Conservation (phyloP, 306 rosid species). For the Rubus parviflorus region DNA sequence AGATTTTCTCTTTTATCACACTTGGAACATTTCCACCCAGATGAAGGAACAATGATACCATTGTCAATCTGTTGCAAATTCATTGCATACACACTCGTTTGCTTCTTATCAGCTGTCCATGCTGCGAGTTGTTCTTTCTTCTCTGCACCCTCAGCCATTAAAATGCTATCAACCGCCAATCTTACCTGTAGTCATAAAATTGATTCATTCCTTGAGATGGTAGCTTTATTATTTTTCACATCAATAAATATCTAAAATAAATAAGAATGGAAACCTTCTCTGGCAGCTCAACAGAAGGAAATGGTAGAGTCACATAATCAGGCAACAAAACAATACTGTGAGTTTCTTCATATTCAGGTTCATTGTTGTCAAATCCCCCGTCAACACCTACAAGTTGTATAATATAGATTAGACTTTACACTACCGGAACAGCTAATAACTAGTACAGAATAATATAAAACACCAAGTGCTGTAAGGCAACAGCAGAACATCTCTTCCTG, state of each 20-base stretch:
- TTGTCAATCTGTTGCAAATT: slow-evolving; percentile 77
- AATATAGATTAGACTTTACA: slow-evolving; percentile 8
- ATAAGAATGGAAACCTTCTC: slow-evolving; percentile 63
- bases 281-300: slow-evolving; percentile 94
- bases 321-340: slow-evolving; percentile 71
- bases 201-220: slow-evolving; percentile 1
- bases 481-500: slow-evolving; percentile 11
- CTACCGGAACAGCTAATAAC: slow-evolving; percentile 4
- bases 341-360: slow-evolving; percentile 69
- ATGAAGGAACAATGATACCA: slow-evolving; percentile 77
- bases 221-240: not conserved
- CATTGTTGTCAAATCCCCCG: slow-evolving; percentile 91
- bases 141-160: slow-evolving; percentile 82
- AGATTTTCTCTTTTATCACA: slow-evolving; percentile 92
- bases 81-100: slow-evolving; percentile 58
- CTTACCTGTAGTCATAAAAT: slow-evolving; percentile 60
- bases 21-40: slow-evolving; percentile 87
- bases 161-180: slow-evolving; percentile 83
- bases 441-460: not conserved
- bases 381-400: slow-evolving; percentile 62
- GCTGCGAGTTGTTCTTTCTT: slow-evolving; percentile 87
- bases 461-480: not conserved
- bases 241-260: not conserved
- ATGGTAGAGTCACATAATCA: slow-evolving; percentile 72
- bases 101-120: slow-evolving; percentile 86